These are phyloP conservation scores for Paracoccidioides brasiliensis DNA, from an alignment of 2,329 filamentous ascomycete species.

Conservation along the genomic window DNA sequence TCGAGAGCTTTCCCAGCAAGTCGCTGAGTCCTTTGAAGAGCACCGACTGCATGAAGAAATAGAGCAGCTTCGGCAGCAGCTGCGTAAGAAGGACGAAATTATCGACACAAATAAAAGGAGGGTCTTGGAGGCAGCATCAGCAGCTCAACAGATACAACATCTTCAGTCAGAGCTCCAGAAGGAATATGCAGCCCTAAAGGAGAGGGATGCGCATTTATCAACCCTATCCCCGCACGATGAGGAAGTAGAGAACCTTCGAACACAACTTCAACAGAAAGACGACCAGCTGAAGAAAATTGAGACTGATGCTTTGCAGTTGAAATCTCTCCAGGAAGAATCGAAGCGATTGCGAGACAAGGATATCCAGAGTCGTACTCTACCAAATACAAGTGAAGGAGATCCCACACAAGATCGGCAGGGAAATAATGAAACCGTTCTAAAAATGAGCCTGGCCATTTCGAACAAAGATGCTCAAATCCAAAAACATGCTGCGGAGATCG, in stretches of 20 bases:
- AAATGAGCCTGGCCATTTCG: slow-evolving; percentile 17
- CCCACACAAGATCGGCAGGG: not conserved
- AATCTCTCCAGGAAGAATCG: slow-evolving; percentile 10
- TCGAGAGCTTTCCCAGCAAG: slow-evolving; percentile 10
- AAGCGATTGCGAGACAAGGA: slow-evolving; percentile 4
- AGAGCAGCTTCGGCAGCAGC: slow-evolving; percentile 18
- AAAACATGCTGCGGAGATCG: slow-evolving; percentile 26
- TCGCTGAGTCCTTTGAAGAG: slow-evolving; percentile 12
- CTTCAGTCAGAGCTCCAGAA: slow-evolving; percentile 26
- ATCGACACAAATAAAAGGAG: slow-evolving; percentile 20
- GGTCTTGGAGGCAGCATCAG: slow-evolving; percentile 24
- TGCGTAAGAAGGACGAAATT: slow-evolving; percentile 24
- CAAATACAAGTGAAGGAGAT: not conserved
- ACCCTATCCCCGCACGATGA: slow-evolving; percentile 1
- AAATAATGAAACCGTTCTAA: not conserved
- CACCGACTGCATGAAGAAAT: slow-evolving; percentile 21
- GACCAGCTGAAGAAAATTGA: slow-evolving; percentile 4
- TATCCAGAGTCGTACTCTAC: not conserved
- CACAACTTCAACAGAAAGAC: slow-evolving; percentile 5
- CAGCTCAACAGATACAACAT: slow-evolving; percentile 26
- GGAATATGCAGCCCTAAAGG: slow-evolving; percentile 19
- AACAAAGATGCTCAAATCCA: slow-evolving; percentile 23
- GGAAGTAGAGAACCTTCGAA: slow-evolving; percentile 6
- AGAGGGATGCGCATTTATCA: slow-evolving; percentile 12
- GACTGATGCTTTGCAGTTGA: slow-evolving; percentile 14